A percentile compares a stretch with the other conserved stretches of the same genome.
phyloP scores from a whole-genome alignment of 441 rosid species.

The Biscutella laevigata region DNA sequence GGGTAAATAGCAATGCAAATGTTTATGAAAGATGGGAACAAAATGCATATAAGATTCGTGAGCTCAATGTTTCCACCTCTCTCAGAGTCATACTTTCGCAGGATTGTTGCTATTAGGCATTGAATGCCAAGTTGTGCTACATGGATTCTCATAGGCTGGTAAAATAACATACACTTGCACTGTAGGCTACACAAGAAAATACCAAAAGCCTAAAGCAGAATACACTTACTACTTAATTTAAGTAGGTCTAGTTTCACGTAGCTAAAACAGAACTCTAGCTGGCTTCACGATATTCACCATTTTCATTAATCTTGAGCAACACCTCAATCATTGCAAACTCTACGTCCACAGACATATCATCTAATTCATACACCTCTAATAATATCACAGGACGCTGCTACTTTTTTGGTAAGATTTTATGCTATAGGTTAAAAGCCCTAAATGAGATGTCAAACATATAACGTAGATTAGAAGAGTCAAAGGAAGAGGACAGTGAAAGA shows the following conservation, averaged over 20 bases:
- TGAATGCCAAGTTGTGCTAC: conserved; percentile 15
- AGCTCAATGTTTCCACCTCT: not conserved
- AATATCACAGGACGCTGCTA: not conserved
- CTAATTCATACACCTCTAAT: not conserved
- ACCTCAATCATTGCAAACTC: not conserved
- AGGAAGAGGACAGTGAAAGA: conserved; percentile 10
- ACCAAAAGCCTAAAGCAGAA: conserved; percentile 6
- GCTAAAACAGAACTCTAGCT: conserved; percentile 2
- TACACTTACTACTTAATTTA: not conserved
- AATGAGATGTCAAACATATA: conserved; percentile 14
- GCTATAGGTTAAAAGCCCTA: conserved; percentile 15
- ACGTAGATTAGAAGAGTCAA: conserved; percentile 2
- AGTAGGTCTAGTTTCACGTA: not conserved
- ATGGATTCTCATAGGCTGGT: conserved; percentile 9
- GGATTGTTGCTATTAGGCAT: not conserved
- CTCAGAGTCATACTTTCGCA: conserved; percentile 5
- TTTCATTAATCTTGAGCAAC: not conserved
- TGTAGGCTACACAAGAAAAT: conserved; percentile 6
- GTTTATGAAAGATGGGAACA: not conserved
- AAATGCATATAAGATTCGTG: conserved; percentile 2
- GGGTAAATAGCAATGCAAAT: not conserved
- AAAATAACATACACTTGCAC: conserved; percentile 4
- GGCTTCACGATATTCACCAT: conserved; percentile 1
- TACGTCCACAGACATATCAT: conserved; percentile 6
- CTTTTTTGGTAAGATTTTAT: conserved; percentile 5